Conservation (phyloP, 2,329 filamentous ascomycete species). For the Trichophyton benhamiae region DNA sequence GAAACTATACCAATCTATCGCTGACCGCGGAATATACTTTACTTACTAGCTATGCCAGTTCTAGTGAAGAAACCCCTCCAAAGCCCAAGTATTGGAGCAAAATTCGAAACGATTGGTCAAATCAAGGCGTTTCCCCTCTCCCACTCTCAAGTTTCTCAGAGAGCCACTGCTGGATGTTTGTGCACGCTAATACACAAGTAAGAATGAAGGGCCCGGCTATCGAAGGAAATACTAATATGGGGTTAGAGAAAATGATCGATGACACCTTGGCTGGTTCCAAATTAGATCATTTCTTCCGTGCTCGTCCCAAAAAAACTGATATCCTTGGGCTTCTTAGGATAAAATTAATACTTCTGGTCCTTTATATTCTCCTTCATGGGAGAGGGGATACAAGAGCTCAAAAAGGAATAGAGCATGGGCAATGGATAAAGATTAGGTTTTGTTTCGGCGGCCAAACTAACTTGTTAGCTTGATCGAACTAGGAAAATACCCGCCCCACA, state of each 20-base stretch:
- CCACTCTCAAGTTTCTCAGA: constrained; percentile 24
- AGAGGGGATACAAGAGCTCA: too few relatives aligned
- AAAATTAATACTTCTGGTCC: constrained; percentile 13
- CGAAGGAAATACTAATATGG: constrained; percentile 11
- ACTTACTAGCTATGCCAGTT: neutral
- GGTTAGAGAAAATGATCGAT: constrained; percentile 20
- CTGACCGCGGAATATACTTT: neutral
- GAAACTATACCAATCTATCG: neutral
- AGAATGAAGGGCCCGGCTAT: constrained; percentile 20
- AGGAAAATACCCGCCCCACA: too few relatives aligned
- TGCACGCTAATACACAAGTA: constrained; percentile 13
- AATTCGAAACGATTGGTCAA: constrained; percentile 18
- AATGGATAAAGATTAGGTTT: too few relatives aligned
- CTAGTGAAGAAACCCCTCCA: constrained; percentile 7
- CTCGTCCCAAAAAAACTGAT: constrained; percentile 18
- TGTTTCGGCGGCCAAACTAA: too few relatives aligned
- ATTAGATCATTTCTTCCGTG: constrained; percentile 23
- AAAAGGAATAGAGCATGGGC: too few relatives aligned
- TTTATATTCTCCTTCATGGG: too few relatives aligned
- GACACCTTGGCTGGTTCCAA: constrained; percentile 17
- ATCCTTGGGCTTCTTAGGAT: constrained; percentile 16
- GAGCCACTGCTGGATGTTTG: constrained; percentile 20
- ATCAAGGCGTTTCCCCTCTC: constrained; percentile 25
- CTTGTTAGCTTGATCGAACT: too few relatives aligned
- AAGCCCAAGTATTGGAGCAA: constrained; percentile 23